These are phyloP conservation scores for Physaria fendleri DNA, from an alignment of 345 rosid genomes.

Conservation along the genomic window DNA sequence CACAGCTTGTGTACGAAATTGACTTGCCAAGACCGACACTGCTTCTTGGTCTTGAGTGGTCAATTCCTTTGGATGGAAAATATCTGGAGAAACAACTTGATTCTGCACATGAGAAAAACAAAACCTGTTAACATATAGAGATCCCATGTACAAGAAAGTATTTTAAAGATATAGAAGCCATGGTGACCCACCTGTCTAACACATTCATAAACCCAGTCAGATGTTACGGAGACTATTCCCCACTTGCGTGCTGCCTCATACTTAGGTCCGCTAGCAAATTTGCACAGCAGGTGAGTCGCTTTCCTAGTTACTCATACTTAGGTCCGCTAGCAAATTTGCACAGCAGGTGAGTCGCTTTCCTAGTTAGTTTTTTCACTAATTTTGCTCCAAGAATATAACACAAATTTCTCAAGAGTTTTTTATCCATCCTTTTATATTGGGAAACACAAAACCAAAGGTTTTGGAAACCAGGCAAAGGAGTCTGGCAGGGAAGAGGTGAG, in stretches of 20 bases:
- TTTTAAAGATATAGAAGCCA: slow-evolving; percentile 5
- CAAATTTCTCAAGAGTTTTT: slow-evolving; percentile 62
- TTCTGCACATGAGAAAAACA: slow-evolving; percentile 46
- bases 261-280: slow-evolving; percentile 61
- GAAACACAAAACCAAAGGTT: slow-evolving; percentile 72
- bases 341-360: slow-evolving; percentile 76
- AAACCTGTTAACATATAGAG: not conserved
- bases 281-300: slow-evolving; percentile 86
- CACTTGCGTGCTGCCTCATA: slow-evolving; percentile 73
- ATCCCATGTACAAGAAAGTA: slow-evolving; percentile 1
- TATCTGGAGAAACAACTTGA: slow-evolving; percentile 51
- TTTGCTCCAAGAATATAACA: slow-evolving; percentile 82
- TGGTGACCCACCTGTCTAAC: slow-evolving; percentile 58
- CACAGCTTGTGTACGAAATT: slow-evolving; percentile 56
- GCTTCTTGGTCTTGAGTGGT: slow-evolving; percentile 63
- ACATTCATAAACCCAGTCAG: slow-evolving; percentile 89
- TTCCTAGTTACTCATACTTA: slow-evolving; percentile 73
- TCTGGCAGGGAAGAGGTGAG: slow-evolving; percentile 81
- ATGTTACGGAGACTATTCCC: slow-evolving; percentile 56
- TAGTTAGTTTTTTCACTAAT: slow-evolving; percentile 53
- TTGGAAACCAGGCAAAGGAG: slow-evolving; percentile 83
- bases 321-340: slow-evolving; percentile 70
- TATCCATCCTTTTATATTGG: slow-evolving; percentile 72
- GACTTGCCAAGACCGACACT: slow-evolving; percentile 59
- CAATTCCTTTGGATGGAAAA: slow-evolving; percentile 64